Conservation (phyloP, 2,329 filamentous ascomycete species). For the Nigrograna mackinnonii region DNA sequence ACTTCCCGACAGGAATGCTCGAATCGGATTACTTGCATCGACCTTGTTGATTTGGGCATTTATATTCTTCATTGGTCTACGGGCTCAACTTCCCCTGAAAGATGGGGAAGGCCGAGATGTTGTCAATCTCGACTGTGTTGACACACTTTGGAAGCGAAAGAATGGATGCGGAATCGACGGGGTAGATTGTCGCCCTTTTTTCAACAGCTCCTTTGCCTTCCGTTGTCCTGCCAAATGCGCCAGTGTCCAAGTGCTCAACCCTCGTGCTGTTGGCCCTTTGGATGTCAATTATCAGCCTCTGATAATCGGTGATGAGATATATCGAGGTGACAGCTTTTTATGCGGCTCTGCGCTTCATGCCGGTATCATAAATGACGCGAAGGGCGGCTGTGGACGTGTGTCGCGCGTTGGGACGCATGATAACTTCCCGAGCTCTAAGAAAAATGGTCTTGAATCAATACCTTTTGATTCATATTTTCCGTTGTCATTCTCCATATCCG, state of each 20-base stretch:
- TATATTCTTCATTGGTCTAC: constrained; percentile 68
- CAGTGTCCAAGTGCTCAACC: constrained; percentile 67
- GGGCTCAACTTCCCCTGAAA: constrained; percentile 58
- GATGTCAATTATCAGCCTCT: constrained; percentile 61
- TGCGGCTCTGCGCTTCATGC: constrained; percentile 86
- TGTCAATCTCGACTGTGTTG: constrained; percentile 67
- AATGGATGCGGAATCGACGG: constrained; percentile 77
- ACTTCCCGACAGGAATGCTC: constrained; percentile 59
- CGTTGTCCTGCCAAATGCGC: constrained; percentile 73
- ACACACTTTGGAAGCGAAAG: constrained; percentile 69
- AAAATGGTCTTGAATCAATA: constrained; percentile 74
- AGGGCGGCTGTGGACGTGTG: constrained; percentile 82
- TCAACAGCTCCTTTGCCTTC: constrained; percentile 70
- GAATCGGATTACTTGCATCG: constrained; percentile 57
- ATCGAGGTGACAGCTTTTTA: constrained; percentile 89
- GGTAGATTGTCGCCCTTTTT: constrained; percentile 74
- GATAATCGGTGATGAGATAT: constrained; percentile 65
- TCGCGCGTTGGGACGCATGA: constrained; percentile 69
- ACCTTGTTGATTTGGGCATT: constrained; percentile 69
- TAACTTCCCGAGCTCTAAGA: constrained; percentile 62
- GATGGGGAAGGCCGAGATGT: constrained; percentile 70
- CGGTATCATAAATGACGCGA: constrained; percentile 68
- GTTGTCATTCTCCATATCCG: constrained; percentile 77
- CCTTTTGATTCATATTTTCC: constrained; percentile 88
- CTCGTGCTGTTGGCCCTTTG: constrained; percentile 71